Base-by-base conservation (phyloP, 176 grass and related monocot genomes). In the Cenchrus fungigraminus region DNA sequence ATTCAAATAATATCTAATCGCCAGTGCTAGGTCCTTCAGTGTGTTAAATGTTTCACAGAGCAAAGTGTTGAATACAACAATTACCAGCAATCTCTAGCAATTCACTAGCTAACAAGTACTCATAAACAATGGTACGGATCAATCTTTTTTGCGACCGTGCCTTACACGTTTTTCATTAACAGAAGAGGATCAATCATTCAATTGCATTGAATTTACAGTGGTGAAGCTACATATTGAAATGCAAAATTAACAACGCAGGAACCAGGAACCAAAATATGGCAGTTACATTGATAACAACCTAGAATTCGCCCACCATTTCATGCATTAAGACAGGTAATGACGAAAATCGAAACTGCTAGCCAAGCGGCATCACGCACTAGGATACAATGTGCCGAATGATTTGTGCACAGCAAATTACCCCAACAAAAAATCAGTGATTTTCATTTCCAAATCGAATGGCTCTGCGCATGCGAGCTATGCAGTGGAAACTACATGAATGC, bases 211-310 rank as follows among this genome's bases (percentile, higher is more conserved):
- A 74, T 75, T 56, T 40, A 57, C 34, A 37, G 20, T 3, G 4
- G 57, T 12, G 16, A 57, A 55, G 9, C 73, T 57, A 76, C 9
- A 76, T 2, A 31, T 42, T 40, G 16, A 76, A n/a, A 58, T 42
- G 16, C 16, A 42, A 40, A 76, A 20, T 9, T 57, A 40, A 53
- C 15, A 34, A 74, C 25, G 37, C 37, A 40, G 45, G 45, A 32
- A 16, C 14, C 14, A 74, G 15, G 51, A 12, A 52, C 31, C 13
- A 25, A 1, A 73, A 52, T 6, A 31, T 0, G 22, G 14, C 28
- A 32, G 11, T 50, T 74, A 50, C 50, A 54, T 16, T 74, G 71
- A 74, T 0, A 74, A 74, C 71, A 74, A 34, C 17, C 16, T 74
- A 4, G 12, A 28, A 74, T 20, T 58, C 32, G 9, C 32, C 8